These are phyloP conservation scores for Abrus pulchellus DNA, from an alignment of 306 rosid genomes.

Conservation along the genomic window DNA sequence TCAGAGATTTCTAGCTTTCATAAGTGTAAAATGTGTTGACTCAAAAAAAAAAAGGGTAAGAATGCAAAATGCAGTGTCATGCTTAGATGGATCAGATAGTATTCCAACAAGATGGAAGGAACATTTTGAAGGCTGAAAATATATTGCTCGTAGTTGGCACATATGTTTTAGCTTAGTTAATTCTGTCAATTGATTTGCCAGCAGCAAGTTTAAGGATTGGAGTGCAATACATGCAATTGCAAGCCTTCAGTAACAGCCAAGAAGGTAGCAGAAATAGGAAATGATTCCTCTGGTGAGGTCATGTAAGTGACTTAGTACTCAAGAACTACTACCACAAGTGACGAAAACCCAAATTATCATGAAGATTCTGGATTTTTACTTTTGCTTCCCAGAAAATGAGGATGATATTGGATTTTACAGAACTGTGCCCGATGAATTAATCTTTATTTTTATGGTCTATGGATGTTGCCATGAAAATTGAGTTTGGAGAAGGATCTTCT, in stretches of 20 bases:
- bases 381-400: not conserved
- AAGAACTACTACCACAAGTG: not conserved
- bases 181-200: too few relatives aligned
- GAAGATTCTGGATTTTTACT: not conserved
- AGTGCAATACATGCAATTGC: too few relatives aligned
- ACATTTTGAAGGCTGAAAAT: not conserved
- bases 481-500: slow-evolving; percentile 34
- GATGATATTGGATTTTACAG: not conserved
- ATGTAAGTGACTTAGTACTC: not conserved
- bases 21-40: not conserved
- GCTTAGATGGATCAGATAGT: not conserved
- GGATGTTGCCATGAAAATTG: not conserved
- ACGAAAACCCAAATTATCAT: not conserved
- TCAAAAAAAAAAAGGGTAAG: not conserved
- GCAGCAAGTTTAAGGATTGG: too few relatives aligned
- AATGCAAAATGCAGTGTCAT: not conserved
- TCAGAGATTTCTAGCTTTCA: not conserved
- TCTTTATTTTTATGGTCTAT: not conserved
- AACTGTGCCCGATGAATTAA: not conserved
- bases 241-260: too few relatives aligned
- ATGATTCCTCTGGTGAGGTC: not conserved
- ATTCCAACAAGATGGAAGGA: not conserved
- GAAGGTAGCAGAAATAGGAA: not conserved
- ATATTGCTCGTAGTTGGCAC: not conserved
- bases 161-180: not conserved